These are phyloP conservation scores for Selenicereus undatus DNA, from an alignment of 148 eudicot species.

Conservation along the genomic window DNA sequence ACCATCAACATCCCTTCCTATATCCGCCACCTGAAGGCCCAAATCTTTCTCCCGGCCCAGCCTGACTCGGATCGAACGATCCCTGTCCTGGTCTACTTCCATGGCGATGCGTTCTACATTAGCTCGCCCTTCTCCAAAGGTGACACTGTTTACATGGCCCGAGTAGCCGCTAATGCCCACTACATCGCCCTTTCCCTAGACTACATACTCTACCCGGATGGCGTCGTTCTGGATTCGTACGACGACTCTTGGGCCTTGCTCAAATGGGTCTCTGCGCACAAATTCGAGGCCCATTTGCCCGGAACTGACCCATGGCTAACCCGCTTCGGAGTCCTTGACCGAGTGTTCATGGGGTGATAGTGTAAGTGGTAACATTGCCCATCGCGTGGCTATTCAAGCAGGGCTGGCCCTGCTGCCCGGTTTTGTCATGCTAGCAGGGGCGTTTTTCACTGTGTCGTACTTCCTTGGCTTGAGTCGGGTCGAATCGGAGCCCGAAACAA, in stretches of 20 bases:
- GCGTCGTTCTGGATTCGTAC: slow-evolving; percentile 33
- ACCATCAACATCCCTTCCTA: no score
- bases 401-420: slow-evolving; percentile 18
- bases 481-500: slow-evolving; percentile 13
- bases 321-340: slow-evolving; percentile 27
- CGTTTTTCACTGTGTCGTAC: slow-evolving; percentile 41
- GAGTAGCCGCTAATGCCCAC: slow-evolving; percentile 25
- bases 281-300: slow-evolving; percentile 9
- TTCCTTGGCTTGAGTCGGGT: slow-evolving; percentile 42
- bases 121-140: no score
- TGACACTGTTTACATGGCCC: slow-evolving; percentile 22
- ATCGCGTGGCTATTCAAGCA: slow-evolving; percentile 39
- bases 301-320: slow-evolving; percentile 38
- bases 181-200: slow-evolving; percentile 36
- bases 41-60: no score
- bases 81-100: no score
- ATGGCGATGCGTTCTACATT: no score
- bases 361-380: slow-evolving; percentile 51
- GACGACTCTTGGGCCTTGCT: slow-evolving; percentile 44
- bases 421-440: slow-evolving; percentile 27
- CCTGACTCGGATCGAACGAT: no score
- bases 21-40: no score
- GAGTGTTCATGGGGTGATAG: slow-evolving; percentile 55
- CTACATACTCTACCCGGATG: slow-evolving; percentile 39
- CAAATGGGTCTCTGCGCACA: slow-evolving; percentile 34